Base-by-base conservation (phyloP, 1,284 basidiomycete genomes). In the Neotropicomus parvogracilis region DNA sequence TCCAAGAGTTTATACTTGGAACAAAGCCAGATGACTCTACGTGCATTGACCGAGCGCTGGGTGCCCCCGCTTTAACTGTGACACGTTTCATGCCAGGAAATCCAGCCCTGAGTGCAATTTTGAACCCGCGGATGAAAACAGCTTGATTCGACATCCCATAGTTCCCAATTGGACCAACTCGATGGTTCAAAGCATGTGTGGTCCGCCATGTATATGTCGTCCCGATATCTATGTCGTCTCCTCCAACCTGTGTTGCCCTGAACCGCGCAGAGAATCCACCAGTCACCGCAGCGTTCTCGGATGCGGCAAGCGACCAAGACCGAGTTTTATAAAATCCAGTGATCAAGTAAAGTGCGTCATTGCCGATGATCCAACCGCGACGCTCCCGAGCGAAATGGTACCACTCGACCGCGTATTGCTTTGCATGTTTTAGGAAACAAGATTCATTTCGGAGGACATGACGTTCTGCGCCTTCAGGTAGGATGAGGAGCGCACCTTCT, bases 251-350 rank as follows among this genome's bases (percentile, higher is more conserved):
- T 3, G 6, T 3, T 1, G 34, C 34, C 10, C 17, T 44, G 34
- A 44, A 44, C 29, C 29, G 42, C 8, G 42, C 33, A 19, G 28
- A 4, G 4, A 10, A 20, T 10, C 21, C 36, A 16, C 44, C 40
- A 0, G 12, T 39, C 34, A 4, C 24, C 4, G 24, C 4, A 24
- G 24, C 24, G 8, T 24, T 4, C 8, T 24, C 5, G 24, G 48
- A 57, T 5, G 57, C 39, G 24, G 58, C 57, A 16, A 58, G 40
- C 12, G 53, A 49, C 59, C 59, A 62, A 34, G 58, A 60, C 26
- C 40, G 44, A 32, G 55, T 34, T 36, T 58, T 53, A 33, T 58
- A 37, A 26, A 50, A 55, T 0, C 58, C 58, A 0, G 55, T 62
- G 7, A 62, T 55, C 29, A 59, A 3, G 33, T 58, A 24, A 8